Percentiles rank a stretch among this genome's conserved stretches.
Conservation (phyloP, 495 filamentous ascomycete species). For the Xylaria grammica region DNA sequence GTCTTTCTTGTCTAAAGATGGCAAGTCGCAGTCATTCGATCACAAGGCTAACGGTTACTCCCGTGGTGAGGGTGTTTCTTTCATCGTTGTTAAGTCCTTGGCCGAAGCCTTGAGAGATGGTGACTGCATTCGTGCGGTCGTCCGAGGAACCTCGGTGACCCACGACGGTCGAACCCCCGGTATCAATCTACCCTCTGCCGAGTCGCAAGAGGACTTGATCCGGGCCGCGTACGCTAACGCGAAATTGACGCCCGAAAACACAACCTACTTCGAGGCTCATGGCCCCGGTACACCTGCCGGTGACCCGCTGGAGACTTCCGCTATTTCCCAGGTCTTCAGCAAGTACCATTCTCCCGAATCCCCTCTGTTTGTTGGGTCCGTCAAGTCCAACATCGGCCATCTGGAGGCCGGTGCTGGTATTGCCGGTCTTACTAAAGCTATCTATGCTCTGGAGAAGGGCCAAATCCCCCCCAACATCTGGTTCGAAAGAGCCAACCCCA, state of each 20-base stretch:
- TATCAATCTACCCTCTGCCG: constrained; percentile 62
- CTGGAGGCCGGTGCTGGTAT: constrained; percentile 53
- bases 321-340: constrained; percentile 53
- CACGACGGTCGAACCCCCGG: constrained; percentile 60
- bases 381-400: constrained; percentile 56
- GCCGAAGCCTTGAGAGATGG: constrained; percentile 56
- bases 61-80: constrained; percentile 64
- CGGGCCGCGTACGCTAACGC: constrained; percentile 52
- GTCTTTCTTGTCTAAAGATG: constrained; percentile 55
- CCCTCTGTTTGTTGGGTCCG: constrained; percentile 49
- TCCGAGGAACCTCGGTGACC: constrained; percentile 63
- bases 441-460: constrained; percentile 54
- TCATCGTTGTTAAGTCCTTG: constrained; percentile 50
- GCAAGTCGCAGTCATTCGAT: constrained; percentile 54
- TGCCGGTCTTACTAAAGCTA: constrained; percentile 56
- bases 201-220: constrained; percentile 62
- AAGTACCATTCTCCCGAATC: constrained; percentile 50
- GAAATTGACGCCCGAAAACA: constrained; percentile 38
- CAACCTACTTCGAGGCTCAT: constrained; percentile 53
- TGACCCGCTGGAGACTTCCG: constrained; percentile 55
- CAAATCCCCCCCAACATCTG: constrained; percentile 47
- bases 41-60: constrained; percentile 52
- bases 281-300: constrained; percentile 53
- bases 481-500: constrained; percentile 53
- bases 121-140: constrained; percentile 64